Conservation (phyloP, 73 alveolate genomes). For the Paramecium sonneborni region DNA sequence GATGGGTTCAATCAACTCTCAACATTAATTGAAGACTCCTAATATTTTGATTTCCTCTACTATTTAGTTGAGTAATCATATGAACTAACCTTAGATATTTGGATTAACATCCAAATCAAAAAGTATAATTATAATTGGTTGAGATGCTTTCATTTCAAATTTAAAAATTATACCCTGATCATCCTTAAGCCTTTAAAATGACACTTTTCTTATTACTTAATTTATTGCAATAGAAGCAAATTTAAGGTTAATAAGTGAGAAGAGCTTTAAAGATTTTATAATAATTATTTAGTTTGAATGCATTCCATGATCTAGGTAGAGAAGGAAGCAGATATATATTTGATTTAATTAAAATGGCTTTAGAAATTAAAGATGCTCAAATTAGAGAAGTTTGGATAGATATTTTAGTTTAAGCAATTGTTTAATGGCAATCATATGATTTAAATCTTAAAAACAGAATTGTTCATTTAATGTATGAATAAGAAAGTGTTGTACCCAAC, state of each 20-base stretch:
- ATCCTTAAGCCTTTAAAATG: background rate
- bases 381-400: slow-evolving; percentile 35
- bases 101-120: background rate
- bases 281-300: background rate
- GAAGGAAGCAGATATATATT: slow-evolving; percentile 32
- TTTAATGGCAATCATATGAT: background rate
- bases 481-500: background rate
- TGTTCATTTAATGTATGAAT: slow-evolving; percentile 17
- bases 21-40: background rate
- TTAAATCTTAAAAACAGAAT: background rate
- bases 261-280: background rate
- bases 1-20: background rate
- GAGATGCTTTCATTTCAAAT: background rate
- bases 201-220: background rate
- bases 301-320: background rate
- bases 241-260: background rate
- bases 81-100: background rate
- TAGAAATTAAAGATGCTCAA: background rate
- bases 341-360: slow-evolving; percentile 24
- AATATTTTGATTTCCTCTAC: background rate
- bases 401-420: background rate
- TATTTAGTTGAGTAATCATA: background rate
- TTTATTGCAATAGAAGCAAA: background rate
- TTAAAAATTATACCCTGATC: background rate
- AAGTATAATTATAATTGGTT: background rate